A percentile compares a stretch with the other conserved stretches of the same genome.
Conservation (phyloP, 305 asterid species). For the Solanum chacoense region DNA sequence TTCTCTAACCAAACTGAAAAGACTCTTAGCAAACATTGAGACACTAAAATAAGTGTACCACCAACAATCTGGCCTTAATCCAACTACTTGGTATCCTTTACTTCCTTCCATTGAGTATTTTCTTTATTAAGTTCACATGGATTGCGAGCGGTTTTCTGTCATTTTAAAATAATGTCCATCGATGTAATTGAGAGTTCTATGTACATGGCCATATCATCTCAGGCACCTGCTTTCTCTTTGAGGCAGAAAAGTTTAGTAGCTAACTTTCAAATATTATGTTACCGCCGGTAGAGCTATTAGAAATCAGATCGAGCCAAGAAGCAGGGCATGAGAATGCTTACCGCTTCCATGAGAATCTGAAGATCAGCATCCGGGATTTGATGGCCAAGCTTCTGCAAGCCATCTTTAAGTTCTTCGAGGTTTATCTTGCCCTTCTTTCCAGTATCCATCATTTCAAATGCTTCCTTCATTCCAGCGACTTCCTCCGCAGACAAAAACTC, state of each 20-base stretch:
- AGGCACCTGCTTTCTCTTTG: background rate
- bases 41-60: background rate
- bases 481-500: constrained; percentile 56
- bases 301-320: background rate
- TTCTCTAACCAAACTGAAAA: background rate
- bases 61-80: background rate
- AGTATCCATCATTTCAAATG: constrained; percentile 42
- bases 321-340: constrained; percentile 14
- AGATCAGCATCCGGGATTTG: constrained; percentile 36
- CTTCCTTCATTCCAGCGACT: constrained; percentile 50
- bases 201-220: background rate
- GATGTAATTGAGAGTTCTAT: background rate
- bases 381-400: constrained; percentile 48
- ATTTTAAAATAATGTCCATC: background rate
- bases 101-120: background rate
- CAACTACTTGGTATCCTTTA: background rate
- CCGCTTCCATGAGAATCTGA: constrained; percentile 55
- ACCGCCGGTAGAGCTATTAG: background rate
- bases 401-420: constrained; percentile 30
- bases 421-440: constrained; percentile 34
- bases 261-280: background rate
- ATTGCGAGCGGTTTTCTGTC: background rate
- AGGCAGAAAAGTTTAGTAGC: background rate
- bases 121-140: background rate
- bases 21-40: background rate